Evolutionary conservation across 208 protist species (phyloP).

Genomic region (Wallacemonas sp.): DNA sequence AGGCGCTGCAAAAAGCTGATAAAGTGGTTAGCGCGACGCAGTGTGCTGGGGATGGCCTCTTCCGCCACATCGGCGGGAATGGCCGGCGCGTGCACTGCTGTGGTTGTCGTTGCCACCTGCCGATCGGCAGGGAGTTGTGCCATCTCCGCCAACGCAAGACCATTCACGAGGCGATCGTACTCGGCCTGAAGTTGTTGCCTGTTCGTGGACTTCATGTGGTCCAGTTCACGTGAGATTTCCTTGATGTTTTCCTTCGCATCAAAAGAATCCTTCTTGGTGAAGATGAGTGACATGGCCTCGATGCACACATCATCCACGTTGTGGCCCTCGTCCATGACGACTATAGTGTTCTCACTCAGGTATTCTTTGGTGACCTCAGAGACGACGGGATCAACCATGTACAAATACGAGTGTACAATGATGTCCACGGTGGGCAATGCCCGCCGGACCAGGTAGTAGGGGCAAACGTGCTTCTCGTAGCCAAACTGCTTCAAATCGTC

Average conservation of each 20-base stretch:
- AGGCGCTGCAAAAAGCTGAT: conserved; percentile 92
- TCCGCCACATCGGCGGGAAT: conserved; percentile 84
- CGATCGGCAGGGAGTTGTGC: conserved; percentile 36
- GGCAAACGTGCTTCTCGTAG: conserved; percentile 90
- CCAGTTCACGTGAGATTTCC: conserved; percentile 65
- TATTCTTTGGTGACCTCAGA: conserved; percentile 90
- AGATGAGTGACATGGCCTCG: conserved; percentile 96
- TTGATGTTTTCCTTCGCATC: conserved; percentile 83
- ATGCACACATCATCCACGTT: conserved; percentile 99
- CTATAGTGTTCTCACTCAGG: conserved; percentile 94
- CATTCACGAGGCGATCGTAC: conserved; percentile 92
- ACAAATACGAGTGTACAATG: conserved; percentile 98
- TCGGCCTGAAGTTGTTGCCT: conserved; percentile 90
- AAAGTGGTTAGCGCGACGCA: conserved; percentile 97
- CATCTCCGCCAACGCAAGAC: conserved; percentile 84
- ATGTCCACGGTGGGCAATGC: conserved; percentile 94
- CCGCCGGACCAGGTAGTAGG: conserved; percentile 92
- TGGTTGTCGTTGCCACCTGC: neutral
- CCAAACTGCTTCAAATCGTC: conserved; percentile 95
- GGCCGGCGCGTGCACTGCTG: conserved; percentile 23
- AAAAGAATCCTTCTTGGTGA: conserved; percentile 91
- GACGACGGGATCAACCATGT: conserved; percentile 99
- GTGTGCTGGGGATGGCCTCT: conserved; percentile 95
- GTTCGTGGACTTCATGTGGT: conserved; percentile 85
- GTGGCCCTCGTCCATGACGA: conserved; percentile 99